Conservation (phyloP, 345 rosid genomes). For the Ceriops tagal region DNA sequence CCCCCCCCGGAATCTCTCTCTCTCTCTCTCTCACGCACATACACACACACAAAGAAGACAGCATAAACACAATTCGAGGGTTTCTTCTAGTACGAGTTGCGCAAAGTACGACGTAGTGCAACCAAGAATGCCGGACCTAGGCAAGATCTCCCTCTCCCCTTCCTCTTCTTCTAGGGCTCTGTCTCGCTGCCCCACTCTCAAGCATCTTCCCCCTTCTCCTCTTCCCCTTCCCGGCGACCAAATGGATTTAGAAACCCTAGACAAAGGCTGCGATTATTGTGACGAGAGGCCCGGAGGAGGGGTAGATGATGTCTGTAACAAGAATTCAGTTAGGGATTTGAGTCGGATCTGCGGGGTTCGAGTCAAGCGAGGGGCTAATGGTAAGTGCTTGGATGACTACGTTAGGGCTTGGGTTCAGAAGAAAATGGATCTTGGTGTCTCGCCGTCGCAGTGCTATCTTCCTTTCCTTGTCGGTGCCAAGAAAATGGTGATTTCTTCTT, state of each 20-base stretch:
- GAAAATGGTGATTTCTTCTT: slow-evolving; percentile 42
- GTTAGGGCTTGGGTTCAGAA: slow-evolving; percentile 43
- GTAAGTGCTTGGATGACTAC: slow-evolving; percentile 37
- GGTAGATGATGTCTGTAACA: not conserved
- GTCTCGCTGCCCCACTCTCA: too few species aligned
- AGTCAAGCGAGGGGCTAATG: slow-evolving; percentile 18
- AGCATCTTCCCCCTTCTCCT: not conserved
- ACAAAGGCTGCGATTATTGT: not conserved
- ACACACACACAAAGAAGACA: too few species aligned
- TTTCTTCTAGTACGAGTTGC: too few species aligned
- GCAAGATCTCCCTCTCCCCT: not conserved
- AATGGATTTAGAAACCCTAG: too few species aligned
- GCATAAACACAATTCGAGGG: too few species aligned
- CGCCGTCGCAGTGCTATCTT: slow-evolving; percentile 29
- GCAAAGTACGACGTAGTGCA: too few species aligned
- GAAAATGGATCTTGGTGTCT: slow-evolving; percentile 33
- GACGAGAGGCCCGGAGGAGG: not conserved
- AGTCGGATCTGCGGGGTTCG: slow-evolving; percentile 21
- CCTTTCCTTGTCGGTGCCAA: slow-evolving; percentile 76
- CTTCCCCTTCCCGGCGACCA: not conserved
- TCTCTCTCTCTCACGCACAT: too few species aligned
- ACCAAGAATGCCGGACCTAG: not conserved
- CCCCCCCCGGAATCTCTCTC: too few species aligned
- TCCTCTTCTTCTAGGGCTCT: not conserved
- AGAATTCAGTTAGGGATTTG: slow-evolving; percentile 19